A percentile compares a stretch with the other conserved stretches of the same genome.
phyloP scores from a whole-genome alignment of 345 rosid species.

The Lagerstroemia speciosa region DNA sequence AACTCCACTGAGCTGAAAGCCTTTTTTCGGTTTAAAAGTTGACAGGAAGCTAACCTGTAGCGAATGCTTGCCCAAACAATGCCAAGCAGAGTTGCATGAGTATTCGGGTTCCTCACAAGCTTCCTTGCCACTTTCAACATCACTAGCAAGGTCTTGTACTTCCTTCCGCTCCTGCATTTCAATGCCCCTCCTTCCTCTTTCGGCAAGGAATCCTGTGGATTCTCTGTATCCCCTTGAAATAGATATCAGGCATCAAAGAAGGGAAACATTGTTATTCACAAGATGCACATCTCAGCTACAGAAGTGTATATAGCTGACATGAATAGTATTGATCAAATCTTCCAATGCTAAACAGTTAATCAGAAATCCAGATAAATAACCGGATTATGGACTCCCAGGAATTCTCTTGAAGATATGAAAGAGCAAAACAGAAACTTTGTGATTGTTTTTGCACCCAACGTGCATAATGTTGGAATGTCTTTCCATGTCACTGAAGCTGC shows the following conservation, averaged over 20 bases:
- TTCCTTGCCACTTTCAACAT: constrained; percentile 55
- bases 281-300: too few species aligned
- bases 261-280: neutral
- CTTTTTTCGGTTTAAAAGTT: neutral
- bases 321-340: too few species aligned
- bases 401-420: neutral
- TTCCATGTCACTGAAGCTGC: neutral
- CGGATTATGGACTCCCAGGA: too few species aligned
- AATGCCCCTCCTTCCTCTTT: constrained; percentile 39
- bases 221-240: constrained; percentile 25
- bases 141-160: constrained; percentile 30
- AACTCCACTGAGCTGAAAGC: neutral
- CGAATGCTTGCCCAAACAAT: constrained; percentile 75
- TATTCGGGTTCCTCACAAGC: constrained; percentile 67
- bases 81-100: constrained; percentile 59
- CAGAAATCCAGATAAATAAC: too few species aligned
- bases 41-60: constrained; percentile 40
- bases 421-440: neutral
- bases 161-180: constrained; percentile 30
- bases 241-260: neutral
- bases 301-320: too few species aligned
- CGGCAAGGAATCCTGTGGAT: constrained; percentile 31
- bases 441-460: too few species aligned
- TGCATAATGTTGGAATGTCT: neutral
- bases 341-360: too few species aligned